Evolutionary conservation across 2,329 filamentous ascomycete species (phyloP).

Genomic region (Purpureocillium lavendulum): DNA sequence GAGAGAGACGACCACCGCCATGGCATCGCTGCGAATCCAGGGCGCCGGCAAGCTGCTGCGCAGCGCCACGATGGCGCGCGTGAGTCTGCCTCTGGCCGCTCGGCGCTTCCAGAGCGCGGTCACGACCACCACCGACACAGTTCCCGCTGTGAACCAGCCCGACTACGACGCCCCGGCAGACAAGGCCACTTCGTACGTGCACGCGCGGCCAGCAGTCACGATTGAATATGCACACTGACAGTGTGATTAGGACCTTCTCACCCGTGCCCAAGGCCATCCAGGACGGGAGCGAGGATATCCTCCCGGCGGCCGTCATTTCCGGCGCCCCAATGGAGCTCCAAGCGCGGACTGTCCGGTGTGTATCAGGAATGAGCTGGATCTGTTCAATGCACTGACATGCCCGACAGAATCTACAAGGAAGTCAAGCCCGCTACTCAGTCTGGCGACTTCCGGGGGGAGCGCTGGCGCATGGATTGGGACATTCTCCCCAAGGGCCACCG

Average conservation of each 20-base stretch:
- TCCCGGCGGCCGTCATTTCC: conserved; percentile 80
- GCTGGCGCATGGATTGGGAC: conserved; percentile 99
- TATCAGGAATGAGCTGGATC: conserved; percentile 1
- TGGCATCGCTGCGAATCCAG: conserved; percentile 59
- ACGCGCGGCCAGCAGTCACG: background rate
- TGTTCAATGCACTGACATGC: background rate
- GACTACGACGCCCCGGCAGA: conserved; percentile 77
- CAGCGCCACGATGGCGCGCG: conserved; percentile 28
- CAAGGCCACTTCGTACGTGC: conserved; percentile 75
- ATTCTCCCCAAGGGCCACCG: conserved; percentile 83
- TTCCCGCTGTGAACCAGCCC: conserved; percentile 53
- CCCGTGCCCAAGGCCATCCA: conserved; percentile 84
- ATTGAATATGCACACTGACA: background rate
- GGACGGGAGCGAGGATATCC: conserved; percentile 77
- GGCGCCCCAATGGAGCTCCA: conserved; percentile 92
- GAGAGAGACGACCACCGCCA: conserved; percentile 27
- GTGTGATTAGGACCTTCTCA: conserved; percentile 63
- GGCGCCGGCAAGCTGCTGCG: conserved; percentile 44
- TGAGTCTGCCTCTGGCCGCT: conserved; percentile 32
- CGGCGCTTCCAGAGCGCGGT: conserved; percentile 48
- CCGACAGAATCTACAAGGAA: conserved; percentile 78
- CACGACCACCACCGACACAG: conserved; percentile 30
- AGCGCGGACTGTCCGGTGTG: conserved; percentile 85
- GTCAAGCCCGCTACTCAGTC: conserved; percentile 95
- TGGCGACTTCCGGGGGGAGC: conserved; percentile 71